phyloP scores from a whole-genome alignment of 257 asterid genomes.

The Phtheirospermum japonicum region DNA sequence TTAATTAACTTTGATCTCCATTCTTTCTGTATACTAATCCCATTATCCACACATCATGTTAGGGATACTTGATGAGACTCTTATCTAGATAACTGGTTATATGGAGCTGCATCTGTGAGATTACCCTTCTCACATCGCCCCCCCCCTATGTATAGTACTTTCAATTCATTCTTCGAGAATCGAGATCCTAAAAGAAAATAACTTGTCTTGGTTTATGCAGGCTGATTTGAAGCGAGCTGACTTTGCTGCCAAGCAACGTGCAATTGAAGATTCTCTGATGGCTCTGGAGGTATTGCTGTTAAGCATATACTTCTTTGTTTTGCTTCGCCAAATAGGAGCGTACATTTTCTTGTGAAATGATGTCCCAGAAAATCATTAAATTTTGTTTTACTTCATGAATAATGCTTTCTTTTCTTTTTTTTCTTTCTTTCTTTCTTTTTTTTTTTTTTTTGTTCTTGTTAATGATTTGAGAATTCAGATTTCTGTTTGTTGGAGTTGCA shows the following conservation, averaged over 20 bases:
- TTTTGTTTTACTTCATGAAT: constrained; percentile 16
- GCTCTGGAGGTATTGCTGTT: constrained; percentile 69
- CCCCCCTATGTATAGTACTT: no score
- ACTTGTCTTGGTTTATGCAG: constrained; percentile 36
- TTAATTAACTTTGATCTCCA: neutral
- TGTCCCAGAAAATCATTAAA: constrained; percentile 1
- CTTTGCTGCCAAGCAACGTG: constrained; percentile 82
- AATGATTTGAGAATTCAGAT: constrained; percentile 27
- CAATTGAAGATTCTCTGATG: constrained; percentile 86
- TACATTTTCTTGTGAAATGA: constrained; percentile 12
- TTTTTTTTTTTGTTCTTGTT: no score
- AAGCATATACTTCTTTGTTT: neutral
- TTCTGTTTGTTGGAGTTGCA: constrained; percentile 51
- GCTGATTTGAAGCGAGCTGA: constrained; percentile 91
- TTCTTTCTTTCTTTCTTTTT: constrained; percentile 16
- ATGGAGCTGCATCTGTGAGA: neutral
- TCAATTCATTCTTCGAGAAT: neutral
- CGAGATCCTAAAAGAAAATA: constrained; percentile 1
- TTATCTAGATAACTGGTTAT: neutral
- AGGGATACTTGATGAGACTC: neutral
- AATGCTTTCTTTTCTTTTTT: constrained; percentile 21
- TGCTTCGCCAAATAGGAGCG: constrained; percentile 9
- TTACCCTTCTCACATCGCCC: neutral
- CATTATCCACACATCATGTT: neutral
- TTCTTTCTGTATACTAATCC: neutral